These are phyloP conservation scores for Rachicladosporium sp. DNA, from an alignment of 2,329 filamentous ascomycete species.

Conservation along the genomic window DNA sequence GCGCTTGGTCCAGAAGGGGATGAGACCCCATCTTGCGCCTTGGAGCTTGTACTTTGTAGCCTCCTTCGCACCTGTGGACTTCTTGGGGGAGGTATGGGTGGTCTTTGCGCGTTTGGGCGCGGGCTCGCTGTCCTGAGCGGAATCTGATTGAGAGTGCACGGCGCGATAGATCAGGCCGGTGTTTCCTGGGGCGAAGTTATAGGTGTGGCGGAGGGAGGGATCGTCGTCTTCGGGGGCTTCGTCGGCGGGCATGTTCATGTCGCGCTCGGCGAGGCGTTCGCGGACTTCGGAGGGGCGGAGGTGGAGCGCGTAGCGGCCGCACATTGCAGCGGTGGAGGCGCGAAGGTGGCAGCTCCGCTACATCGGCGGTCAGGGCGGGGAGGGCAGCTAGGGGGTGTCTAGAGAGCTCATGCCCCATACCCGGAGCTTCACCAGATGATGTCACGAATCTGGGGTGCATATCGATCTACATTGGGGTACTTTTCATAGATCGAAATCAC, in stretches of 20 bases:
- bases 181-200: conserved; percentile 87
- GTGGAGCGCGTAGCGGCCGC: conserved; percentile 51
- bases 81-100: conserved; percentile 9
- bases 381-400: too few relatives aligned
- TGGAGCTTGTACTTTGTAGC: conserved; percentile 64
- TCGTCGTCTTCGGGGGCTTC: conserved; percentile 67
- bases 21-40: conserved; percentile 88
- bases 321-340: conserved; percentile 38
- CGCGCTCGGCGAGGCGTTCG: conserved; percentile 56
- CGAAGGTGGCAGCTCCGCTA: too few relatives aligned
- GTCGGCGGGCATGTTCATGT: conserved; percentile 49
- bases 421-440: too few relatives aligned
- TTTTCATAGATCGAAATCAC: too few relatives aligned
- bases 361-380: too few relatives aligned
- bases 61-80: conserved; percentile 14
- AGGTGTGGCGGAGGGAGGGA: conserved; percentile 58
- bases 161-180: conserved; percentile 78
- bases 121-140: conserved; percentile 12
- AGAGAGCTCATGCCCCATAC: too few relatives aligned
- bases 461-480: too few relatives aligned
- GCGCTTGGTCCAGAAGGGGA: conserved; percentile 87
- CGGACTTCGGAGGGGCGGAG: conserved; percentile 61
- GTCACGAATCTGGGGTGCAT: too few relatives aligned
- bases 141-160: conserved; percentile 38
- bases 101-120: conserved; percentile 14